A percentile compares a stretch with the other conserved stretches of the same genome.
Conservation (phyloP, 345 rosid genomes). For the Triadica sebifera region DNA sequence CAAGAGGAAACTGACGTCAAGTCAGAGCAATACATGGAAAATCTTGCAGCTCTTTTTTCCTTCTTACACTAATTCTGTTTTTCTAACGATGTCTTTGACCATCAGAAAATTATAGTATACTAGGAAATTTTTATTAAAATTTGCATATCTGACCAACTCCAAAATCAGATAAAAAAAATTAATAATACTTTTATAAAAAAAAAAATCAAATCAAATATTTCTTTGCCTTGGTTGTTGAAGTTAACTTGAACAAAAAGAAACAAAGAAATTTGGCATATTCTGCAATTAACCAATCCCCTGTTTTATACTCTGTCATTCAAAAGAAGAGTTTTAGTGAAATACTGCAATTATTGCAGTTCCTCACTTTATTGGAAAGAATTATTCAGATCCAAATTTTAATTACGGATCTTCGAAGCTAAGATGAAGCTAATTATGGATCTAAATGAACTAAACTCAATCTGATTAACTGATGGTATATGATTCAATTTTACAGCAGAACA, state of each 20-base stretch:
- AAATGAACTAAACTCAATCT: too few relatives aligned
- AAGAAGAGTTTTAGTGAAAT: neutral
- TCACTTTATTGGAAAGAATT: too few relatives aligned
- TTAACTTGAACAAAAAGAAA: too few relatives aligned
- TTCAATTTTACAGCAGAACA: slow-evolving; percentile 5
- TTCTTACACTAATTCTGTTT: neutral
- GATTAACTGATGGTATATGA: neutral
- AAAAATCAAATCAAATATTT: too few relatives aligned
- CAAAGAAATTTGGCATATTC: too few relatives aligned
- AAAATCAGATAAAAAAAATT: neutral
- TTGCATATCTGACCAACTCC: neutral
- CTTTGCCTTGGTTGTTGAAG: too few relatives aligned
- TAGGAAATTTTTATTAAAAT: neutral
- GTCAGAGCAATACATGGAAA: neutral
- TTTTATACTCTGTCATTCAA: neutral
- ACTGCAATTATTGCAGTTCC: too few relatives aligned
- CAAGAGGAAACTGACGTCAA: too few relatives aligned
- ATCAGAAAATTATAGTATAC: neutral
- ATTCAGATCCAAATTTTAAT: neutral
- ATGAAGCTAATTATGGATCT: neutral
- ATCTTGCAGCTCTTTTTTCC: neutral
- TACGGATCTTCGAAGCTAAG: neutral
- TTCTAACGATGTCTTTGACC: neutral
- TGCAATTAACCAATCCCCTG: neutral
- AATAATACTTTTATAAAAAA: neutral